Conservation (phyloP, 306 rosid genomes). For the Astragalus glycyphyllos region DNA sequence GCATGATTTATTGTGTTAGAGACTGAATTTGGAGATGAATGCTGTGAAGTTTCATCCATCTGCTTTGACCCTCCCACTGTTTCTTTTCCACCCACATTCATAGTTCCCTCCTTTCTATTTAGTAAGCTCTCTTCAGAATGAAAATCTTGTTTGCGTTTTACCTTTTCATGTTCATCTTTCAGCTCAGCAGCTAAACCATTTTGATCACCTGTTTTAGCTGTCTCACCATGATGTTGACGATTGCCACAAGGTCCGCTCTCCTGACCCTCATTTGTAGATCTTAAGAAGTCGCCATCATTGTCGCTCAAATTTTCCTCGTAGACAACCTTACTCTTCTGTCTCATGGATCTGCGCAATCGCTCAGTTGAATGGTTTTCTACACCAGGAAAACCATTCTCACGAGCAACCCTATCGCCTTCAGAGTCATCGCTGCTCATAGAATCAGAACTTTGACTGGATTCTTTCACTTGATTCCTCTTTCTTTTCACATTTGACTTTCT, state of each 20-base stretch:
- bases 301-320: slow-evolving; percentile 60
- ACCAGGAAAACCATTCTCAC: slow-evolving; percentile 51
- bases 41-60: slow-evolving; percentile 44
- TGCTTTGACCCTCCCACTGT: slow-evolving; percentile 31
- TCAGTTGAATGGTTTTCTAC: slow-evolving; percentile 46
- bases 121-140: slow-evolving; percentile 43
- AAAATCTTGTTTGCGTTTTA: slow-evolving; percentile 44
- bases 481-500: slow-evolving; percentile 59
- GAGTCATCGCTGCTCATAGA: slow-evolving; percentile 54
- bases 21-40: slow-evolving; percentile 39
- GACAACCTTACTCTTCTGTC: slow-evolving; percentile 65
- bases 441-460: slow-evolving; percentile 57
- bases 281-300: slow-evolving; percentile 32
- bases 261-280: slow-evolving; percentile 37
- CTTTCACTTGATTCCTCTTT: slow-evolving; percentile 55
- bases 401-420: slow-evolving; percentile 53
- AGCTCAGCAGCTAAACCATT: slow-evolving; percentile 24
- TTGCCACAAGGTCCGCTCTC: slow-evolving; percentile 45
- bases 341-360: slow-evolving; percentile 65
- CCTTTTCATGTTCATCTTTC: slow-evolving; percentile 43
- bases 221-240: slow-evolving; percentile 33
- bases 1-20: slow-evolving; percentile 36
- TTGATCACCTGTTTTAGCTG: slow-evolving; percentile 25
- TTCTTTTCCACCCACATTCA: slow-evolving; percentile 42
- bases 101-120: slow-evolving; percentile 41